Percentiles rank a stretch among this genome's conserved stretches.
These are phyloP conservation scores for Lasiosphaeria hispida DNA, from an alignment of 495 filamentous ascomycete species.

Conservation along the genomic window DNA sequence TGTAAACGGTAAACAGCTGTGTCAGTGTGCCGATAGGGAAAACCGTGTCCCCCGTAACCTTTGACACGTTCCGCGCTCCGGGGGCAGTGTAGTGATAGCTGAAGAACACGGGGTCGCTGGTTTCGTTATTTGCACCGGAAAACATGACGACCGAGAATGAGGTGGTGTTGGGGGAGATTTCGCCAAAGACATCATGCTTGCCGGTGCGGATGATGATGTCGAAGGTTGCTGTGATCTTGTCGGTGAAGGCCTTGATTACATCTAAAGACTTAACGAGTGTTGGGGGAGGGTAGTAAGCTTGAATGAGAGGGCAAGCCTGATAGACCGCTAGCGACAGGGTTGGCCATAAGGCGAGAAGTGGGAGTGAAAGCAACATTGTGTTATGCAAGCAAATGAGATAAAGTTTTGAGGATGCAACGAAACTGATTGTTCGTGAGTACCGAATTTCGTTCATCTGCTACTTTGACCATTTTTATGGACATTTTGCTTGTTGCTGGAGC, in stretches of 20 bases:
- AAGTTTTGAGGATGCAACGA: no score
- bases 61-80: background rate
- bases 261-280: conserved; percentile 2
- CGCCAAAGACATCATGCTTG: background rate
- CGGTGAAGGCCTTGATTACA: background rate
- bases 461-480: no score
- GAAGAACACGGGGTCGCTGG: conserved; percentile 6
- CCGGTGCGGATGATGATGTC: conserved; percentile 4
- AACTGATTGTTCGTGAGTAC: no score
- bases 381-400: background rate
- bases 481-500: background rate
- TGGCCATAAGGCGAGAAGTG: background rate
- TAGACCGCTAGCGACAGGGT: background rate
- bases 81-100: conserved; percentile 10
- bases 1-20: conserved; percentile 47
- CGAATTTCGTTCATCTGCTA: no score
- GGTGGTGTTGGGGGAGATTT: conserved; percentile 7
- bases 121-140: background rate
- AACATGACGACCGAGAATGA: conserved; percentile 15
- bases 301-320: conserved; percentile 8
- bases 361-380: background rate
- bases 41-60: conserved; percentile 36
- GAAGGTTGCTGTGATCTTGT: background rate
- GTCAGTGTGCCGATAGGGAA: conserved; percentile 52
- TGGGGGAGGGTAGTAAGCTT: conserved; percentile 1